Conservation (phyloP, 108 stramenopile genomes). For the Nitzschia putrida region DNA sequence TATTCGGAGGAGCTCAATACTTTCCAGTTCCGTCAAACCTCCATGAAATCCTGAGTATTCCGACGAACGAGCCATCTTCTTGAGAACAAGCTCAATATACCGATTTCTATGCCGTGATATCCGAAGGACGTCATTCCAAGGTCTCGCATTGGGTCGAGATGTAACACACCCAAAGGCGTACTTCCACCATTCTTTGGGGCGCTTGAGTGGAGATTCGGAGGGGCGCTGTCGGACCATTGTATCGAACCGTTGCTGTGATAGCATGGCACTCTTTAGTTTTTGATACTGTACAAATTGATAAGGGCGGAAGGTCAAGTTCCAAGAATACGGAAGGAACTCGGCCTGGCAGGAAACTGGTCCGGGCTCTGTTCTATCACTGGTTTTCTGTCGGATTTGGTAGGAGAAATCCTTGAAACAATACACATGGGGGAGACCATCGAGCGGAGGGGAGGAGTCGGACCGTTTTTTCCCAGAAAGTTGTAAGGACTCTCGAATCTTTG, state of each 20-base stretch:
- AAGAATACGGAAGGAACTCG: conserved; percentile 61
- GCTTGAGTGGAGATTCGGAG: conserved; percentile 30
- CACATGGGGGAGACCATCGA: conserved; percentile 28
- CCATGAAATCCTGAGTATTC: conserved; percentile 64
- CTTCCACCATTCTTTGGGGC: conserved; percentile 75
- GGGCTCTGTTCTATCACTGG: conserved; percentile 48
- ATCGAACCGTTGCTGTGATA: conserved; percentile 78
- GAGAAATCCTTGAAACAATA: conserved; percentile 43
- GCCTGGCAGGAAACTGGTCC: conserved; percentile 56
- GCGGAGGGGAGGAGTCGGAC: background rate
- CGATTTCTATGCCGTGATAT: conserved; percentile 53
- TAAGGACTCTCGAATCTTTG: conserved; percentile 43
- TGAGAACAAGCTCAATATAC: conserved; percentile 65
- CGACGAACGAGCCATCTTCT: conserved; percentile 47
- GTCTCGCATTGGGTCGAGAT: conserved; percentile 64
- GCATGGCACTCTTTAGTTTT: conserved; percentile 64
- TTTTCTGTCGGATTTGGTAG: conserved; percentile 27
- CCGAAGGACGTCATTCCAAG: conserved; percentile 69
- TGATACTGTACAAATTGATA: conserved; percentile 71
- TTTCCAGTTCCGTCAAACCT: conserved; percentile 66
- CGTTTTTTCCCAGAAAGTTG: conserved; percentile 9
- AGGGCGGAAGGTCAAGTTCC: conserved; percentile 54
- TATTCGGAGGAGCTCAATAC: conserved; percentile 47
- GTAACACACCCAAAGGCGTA: conserved; percentile 73
- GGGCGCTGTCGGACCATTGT: conserved; percentile 82